These are phyloP conservation scores for Geranomyces michiganensis DNA, from an alignment of 192 early-diverging fungal species.

Conservation along the genomic window DNA sequence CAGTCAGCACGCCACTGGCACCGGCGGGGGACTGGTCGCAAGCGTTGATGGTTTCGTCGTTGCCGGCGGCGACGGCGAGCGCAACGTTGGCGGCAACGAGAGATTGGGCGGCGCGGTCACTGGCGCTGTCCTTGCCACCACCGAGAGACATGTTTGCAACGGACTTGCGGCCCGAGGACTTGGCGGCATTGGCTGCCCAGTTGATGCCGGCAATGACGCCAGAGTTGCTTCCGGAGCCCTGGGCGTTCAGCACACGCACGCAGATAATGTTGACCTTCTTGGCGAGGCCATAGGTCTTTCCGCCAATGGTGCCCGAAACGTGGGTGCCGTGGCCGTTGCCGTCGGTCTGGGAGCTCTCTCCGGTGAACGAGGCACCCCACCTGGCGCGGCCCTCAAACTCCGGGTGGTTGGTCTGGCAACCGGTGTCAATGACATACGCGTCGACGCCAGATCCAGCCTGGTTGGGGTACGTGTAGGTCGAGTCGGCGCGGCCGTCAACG, in stretches of 20 bases:
- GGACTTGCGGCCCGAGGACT: slow-evolving; percentile 20
- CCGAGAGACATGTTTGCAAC: slow-evolving; percentile 70
- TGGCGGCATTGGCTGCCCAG: slow-evolving; percentile 39
- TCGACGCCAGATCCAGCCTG: slow-evolving; percentile 59
- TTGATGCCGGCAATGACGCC: slow-evolving; percentile 58
- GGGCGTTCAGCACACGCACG: slow-evolving; percentile 62
- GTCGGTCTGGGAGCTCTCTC: slow-evolving; percentile 33
- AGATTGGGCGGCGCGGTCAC: slow-evolving; percentile 55
- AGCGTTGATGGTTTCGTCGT: slow-evolving; percentile 49
- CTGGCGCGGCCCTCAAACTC: slow-evolving; percentile 87
- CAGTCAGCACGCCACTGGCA: slow-evolving; percentile 30
- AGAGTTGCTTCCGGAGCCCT: slow-evolving; percentile 54
- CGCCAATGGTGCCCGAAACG: slow-evolving; percentile 50
- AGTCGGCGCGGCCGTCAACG: slow-evolving; percentile 42
- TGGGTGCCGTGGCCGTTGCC: slow-evolving; percentile 50
- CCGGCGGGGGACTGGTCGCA: slow-evolving; percentile 59
- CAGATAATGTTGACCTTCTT: slow-evolving; percentile 59
- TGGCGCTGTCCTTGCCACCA: slow-evolving; percentile 67
- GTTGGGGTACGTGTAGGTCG: slow-evolving; percentile 54
- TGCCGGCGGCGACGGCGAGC: slow-evolving; percentile 52
- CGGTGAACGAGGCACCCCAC: slow-evolving; percentile 44
- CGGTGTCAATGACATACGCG: slow-evolving; percentile 74
- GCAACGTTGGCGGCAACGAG: slow-evolving; percentile 41
- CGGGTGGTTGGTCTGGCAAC: slow-evolving; percentile 73
- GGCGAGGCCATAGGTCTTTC: slow-evolving; percentile 65